Base-by-base conservation (phyloP, 2,329 filamentous ascomycete species). In the Lecanicillium sp. region DNA sequence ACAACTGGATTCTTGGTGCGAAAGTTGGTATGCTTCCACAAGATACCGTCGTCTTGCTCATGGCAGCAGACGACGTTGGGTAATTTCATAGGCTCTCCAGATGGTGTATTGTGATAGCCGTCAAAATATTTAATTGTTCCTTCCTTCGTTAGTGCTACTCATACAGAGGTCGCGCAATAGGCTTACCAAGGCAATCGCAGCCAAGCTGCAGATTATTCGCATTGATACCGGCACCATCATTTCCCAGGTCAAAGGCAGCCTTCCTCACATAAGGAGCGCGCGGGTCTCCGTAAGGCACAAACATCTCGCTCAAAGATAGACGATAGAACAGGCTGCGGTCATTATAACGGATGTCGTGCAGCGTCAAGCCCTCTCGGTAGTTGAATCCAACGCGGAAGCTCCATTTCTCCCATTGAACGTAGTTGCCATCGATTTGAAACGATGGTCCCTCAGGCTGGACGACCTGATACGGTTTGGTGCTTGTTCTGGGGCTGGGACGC, bases 241-340 rank as follows among this genome's bases (percentile, higher is more conserved):
- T 80, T 4, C 83, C 83, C 41, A 86, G 75, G 54, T 87, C 83
- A 54, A 87, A 86, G 0, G 82, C 83, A 12, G 77, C 77, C 58
- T 86, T 86, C 30, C 81, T 72, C 15, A 79, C 77, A 58, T 78
- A 84, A 0, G 81, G 81, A 5, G 70, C 65, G 3, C 83, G 73
- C 7, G 77, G 78, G 54, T 85, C 81, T 2, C 71, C 80, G 53
- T 86, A 86, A 1, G 80, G 79, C 0, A 84, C 79, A 17, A 77
- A 75, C 83, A 87, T 87, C 60, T 87, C 84, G 42, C 75, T 75
- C 26, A 86, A 68, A 24, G 76, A 77, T 14, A 87, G 60, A 1
- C 83, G 73, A 62, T 86, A 81, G 58, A 86, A 75, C 17, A 86
- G 66, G 47, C 73, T 78, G 33, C 80, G 71, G n/a, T 73, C 76